Evolutionary conservation across 257 asterid genomes (phyloP), one percentile per base, ranked within the genome.

Genomic region (Nicotiana paniculata): DNA sequence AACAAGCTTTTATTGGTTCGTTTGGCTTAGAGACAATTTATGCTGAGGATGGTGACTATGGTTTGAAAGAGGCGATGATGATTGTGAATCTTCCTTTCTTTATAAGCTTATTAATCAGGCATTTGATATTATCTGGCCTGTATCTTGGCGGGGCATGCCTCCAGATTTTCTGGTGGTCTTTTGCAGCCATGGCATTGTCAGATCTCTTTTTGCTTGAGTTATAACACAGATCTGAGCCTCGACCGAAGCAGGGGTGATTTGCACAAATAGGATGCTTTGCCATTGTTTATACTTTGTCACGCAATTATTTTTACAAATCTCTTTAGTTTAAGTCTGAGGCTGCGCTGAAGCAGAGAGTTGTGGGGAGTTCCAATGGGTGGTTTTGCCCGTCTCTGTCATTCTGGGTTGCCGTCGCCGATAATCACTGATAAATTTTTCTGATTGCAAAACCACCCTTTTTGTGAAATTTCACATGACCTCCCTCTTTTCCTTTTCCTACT

Each of bases 321-420:
- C 79, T 51, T 82, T 82, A 79, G 82, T 80, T 57, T 80, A 75
- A 85, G 84, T 32, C 30, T 83, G 88, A 83, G 88, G 88, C 77
- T 26, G 64, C 11, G 24, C 3, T 15, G 7, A 17, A 37, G 61
- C 64, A 5, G 82, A 58, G 84, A 55, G 86, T 3, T 26, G 67
- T 37, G 15, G 67, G 86, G 88, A 16, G 65, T 81, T 70, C 10
- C 3, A 11, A 15, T 75, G 21, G 79, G 93, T 81, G 90, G 91
- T 91, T 91, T 89, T 89, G 89, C 85, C 88, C 82, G 82, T 86
- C 86, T 87, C 62, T 51, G 61, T 48, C 3, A 26, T 26, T 75
- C 26, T 51, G 43, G 4, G 9, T 59, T 2, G 30, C 30, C 30
- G 24, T 21, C 24, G 88, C 86, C 84, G 61, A 85, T 85, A 84